phyloP scores from a whole-genome alignment of 176 grass and related monocot genomes.

The Hordeum vulgare region DNA sequence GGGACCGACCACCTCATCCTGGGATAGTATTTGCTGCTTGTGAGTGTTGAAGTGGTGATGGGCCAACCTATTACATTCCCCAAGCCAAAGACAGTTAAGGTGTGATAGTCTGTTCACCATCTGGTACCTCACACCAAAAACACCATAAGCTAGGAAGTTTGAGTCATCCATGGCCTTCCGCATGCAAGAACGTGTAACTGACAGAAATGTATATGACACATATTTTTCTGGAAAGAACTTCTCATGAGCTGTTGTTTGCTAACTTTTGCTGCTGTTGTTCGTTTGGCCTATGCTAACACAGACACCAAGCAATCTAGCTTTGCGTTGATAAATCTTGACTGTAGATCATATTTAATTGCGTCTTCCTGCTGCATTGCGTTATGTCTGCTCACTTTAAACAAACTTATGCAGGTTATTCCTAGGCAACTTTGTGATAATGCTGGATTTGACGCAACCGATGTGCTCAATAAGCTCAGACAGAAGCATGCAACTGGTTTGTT shows the following conservation, averaged over 20 bases:
- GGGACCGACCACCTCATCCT: not conserved
- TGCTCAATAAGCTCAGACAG: slow-evolving; percentile 89
- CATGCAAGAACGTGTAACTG: not conserved
- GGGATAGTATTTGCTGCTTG: not conserved
- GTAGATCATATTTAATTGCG: not conserved
- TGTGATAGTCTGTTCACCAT: not conserved
- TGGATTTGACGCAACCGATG: slow-evolving; percentile 93
- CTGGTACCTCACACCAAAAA: not conserved
- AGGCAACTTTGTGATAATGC: slow-evolving; percentile 96
- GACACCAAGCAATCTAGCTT: not conserved
- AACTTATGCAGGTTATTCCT: slow-evolving; percentile 62
- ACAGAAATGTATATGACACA: not conserved
- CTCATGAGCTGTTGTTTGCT: not conserved
- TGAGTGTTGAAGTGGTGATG: not conserved
- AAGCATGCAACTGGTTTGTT: slow-evolving; percentile 83
- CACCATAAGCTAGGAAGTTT: not conserved
- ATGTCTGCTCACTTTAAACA: slow-evolving; percentile 9
- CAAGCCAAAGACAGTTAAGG: not conserved
- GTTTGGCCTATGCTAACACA: not conserved
- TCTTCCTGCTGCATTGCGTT: not conserved
- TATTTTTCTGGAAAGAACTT: not conserved
- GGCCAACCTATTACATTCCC: not conserved
- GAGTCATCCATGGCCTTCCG: not conserved
- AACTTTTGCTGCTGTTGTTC: not conserved
- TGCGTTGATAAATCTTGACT: not conserved